A percentile compares a stretch with the other conserved stretches of the same genome.
Conservation (phyloP, 164 flowering plant genomes). For the Annona squamosa region DNA sequence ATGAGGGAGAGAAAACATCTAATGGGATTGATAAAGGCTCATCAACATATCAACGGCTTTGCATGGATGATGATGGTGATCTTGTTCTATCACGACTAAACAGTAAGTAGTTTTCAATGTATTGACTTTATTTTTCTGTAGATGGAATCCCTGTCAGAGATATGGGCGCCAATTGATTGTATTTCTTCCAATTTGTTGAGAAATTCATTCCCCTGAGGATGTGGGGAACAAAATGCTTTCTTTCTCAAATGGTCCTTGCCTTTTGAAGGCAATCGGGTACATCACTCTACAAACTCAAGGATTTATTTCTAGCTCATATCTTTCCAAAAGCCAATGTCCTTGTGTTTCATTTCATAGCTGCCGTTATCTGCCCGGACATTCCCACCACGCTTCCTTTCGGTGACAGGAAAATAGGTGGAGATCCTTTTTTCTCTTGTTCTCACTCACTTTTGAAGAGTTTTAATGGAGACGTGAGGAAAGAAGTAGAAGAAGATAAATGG, state of each 20-base stretch:
- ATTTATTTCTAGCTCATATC: background rate
- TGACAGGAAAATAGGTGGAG: too few relatives aligned
- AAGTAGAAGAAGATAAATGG: too few relatives aligned
- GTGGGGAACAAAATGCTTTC: background rate
- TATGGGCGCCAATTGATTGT: background rate
- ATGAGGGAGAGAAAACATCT: slow-evolving; percentile 8
- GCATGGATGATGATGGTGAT: slow-evolving; percentile 78
- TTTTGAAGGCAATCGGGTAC: background rate
- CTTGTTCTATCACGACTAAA: slow-evolving; percentile 57
- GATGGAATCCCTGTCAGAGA: background rate
- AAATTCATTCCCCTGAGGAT: background rate
- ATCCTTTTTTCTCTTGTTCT: too few relatives aligned
- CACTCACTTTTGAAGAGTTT: too few relatives aligned
- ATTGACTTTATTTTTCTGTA: background rate
- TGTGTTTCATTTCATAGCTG: too few relatives aligned
- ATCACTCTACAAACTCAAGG: background rate
- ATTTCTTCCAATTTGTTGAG: background rate
- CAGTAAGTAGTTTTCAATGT: slow-evolving; percentile 30
- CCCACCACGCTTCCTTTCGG: too few relatives aligned
- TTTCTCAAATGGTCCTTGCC: background rate
- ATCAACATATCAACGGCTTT: slow-evolving; percentile 17
- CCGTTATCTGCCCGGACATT: background rate
- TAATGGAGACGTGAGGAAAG: too few relatives aligned
- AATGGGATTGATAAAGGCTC: slow-evolving; percentile 8
- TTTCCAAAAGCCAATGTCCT: background rate